Percentiles rank a stretch among this genome's conserved stretches.
Conservation (phyloP, 371 early-diverging fungal species). For the Coemansia sp. region DNA sequence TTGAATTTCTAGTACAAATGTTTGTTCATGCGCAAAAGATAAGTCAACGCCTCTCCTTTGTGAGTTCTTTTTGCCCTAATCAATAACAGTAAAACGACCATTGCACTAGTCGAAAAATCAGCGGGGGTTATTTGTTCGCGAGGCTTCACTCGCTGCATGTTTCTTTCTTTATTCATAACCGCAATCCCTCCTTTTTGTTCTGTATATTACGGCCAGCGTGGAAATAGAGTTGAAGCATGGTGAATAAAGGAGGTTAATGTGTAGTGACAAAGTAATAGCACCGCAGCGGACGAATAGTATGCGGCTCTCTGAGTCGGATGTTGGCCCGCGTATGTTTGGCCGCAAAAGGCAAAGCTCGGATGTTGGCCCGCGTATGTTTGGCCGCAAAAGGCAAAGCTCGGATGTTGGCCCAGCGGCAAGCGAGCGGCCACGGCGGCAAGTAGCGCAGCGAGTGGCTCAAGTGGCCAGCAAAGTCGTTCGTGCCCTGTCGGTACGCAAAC, state of each 20-base stretch:
- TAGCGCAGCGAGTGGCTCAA: not conserved
- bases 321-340: not conserved
- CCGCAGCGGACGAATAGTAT: not conserved
- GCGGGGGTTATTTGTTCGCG: not conserved
- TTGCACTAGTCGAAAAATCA: too few species aligned
- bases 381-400: not conserved
- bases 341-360: not conserved
- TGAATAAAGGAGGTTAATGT: not conserved
- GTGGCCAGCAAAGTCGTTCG: not conserved
- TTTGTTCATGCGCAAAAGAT: too few species aligned
- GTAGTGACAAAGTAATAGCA: not conserved
- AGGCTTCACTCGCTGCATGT: not conserved
- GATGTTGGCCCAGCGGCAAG: not conserved
- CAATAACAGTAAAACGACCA: too few species aligned
- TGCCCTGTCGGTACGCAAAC: not conserved
- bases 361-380: not conserved
- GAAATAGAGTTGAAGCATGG: not conserved
- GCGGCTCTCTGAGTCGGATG: not conserved
- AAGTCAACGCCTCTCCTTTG: too few species aligned
- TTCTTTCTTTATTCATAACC: not conserved
- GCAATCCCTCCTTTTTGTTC: not conserved
- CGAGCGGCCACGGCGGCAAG: not conserved
- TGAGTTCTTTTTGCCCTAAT: too few species aligned
- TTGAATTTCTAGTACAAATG: too few species aligned
- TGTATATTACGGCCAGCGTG: not conserved